Evolutionary conservation across 495 filamentous ascomycete species (phyloP).

Genomic region (Xylaria castorea): DNA sequence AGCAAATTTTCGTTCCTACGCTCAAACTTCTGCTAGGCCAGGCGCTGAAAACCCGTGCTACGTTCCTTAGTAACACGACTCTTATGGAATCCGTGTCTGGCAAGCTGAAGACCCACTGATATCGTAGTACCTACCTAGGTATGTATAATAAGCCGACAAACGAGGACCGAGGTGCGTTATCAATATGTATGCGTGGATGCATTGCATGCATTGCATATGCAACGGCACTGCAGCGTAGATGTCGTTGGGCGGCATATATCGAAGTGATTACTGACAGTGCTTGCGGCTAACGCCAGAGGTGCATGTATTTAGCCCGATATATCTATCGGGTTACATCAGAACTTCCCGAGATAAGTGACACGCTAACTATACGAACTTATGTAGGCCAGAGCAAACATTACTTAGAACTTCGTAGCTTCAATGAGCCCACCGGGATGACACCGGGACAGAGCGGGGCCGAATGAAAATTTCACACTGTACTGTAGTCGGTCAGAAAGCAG

Average conservation of each 20-base stretch:
- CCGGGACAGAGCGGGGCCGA: too few relatives aligned
- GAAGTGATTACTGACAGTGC: not conserved
- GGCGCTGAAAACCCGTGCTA: too few relatives aligned
- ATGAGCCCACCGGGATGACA: not conserved
- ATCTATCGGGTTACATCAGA: not conserved
- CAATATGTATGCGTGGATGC: not conserved
- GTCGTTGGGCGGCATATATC: not conserved
- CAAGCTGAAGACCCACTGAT: constrained; percentile 11
- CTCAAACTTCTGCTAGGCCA: not conserved
- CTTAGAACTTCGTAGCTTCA: not conserved
- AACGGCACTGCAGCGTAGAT: not conserved
- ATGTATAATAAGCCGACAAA: not conserved
- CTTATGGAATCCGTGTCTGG: not conserved
- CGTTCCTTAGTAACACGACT: not conserved
- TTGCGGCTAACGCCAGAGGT: not conserved
- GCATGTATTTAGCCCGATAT: constrained; percentile 1
- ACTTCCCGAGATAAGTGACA: not conserved
- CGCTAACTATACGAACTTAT: not conserved
- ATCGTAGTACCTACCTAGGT: not conserved
- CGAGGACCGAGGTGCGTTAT: constrained; percentile 2
- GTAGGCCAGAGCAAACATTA: not conserved
- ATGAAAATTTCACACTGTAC: too few relatives aligned
- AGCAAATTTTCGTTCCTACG: not conserved
- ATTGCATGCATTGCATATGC: constrained; percentile 4
- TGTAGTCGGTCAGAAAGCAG: too few relatives aligned